A percentile compares a stretch with the other conserved stretches of the same genome.
Evolutionary conservation across 1,284 basidiomycete genomes (phyloP).

Genomic region (Puccinia horiana): DNA sequence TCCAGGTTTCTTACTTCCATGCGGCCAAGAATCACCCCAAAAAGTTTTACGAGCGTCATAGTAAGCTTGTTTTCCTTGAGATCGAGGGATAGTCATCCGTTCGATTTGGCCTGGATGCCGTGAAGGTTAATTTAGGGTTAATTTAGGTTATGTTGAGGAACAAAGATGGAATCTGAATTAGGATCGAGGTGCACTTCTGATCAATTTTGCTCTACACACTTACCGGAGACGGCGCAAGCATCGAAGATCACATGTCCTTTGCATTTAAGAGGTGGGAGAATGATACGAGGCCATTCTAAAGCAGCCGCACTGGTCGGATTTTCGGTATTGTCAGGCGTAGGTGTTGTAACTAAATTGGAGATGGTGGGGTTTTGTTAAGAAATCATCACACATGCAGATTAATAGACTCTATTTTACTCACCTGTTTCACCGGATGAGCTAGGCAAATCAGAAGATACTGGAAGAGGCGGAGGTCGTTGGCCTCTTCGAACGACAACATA

Average conservation of each 20-base stretch:
- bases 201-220: slow-evolving; percentile 51
- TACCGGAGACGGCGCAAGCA: slow-evolving; percentile 79
- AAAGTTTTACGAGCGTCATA: slow-evolving; percentile 89
- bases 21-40: slow-evolving; percentile 96
- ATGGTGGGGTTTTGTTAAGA: background rate
- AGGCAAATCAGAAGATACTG: background rate
- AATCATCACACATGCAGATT: background rate
- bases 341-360: background rate
- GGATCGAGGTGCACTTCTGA: slow-evolving; percentile 24
- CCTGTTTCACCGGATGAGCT: background rate
- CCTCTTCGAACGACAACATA: slow-evolving; percentile 88
- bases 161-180: background rate
- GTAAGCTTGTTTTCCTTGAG: slow-evolving; percentile 88
- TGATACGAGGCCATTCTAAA: slow-evolving; percentile 77
- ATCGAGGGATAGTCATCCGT: slow-evolving; percentile 84
- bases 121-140: too few relatives aligned
- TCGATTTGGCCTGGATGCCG: slow-evolving; percentile 70
- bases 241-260: slow-evolving; percentile 92
- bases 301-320: background rate
- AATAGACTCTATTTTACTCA: background rate
- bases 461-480: slow-evolving; percentile 63
- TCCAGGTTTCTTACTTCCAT: slow-evolving; percentile 58
- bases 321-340: background rate
- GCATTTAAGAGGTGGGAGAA: slow-evolving; percentile 85
- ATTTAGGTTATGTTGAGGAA: background rate